Conservation (phyloP, 257 asterid species). For the Parsonsia alboflavescens region DNA sequence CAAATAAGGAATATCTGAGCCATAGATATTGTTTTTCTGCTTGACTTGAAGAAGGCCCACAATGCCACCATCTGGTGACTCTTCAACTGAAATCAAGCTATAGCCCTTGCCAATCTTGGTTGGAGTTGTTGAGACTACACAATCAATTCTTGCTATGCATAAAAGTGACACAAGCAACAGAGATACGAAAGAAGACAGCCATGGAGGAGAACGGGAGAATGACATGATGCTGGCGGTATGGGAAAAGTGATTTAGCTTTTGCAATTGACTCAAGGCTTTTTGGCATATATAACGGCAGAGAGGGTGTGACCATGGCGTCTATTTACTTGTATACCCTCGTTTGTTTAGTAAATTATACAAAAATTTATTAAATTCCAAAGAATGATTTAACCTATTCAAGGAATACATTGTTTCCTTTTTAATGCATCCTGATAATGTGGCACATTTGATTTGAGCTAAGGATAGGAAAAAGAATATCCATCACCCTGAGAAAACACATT, state of each 20-base stretch:
- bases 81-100: constrained; percentile 57
- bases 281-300: constrained; percentile 22
- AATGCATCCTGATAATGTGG: too few species aligned
- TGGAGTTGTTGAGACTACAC: constrained; percentile 28
- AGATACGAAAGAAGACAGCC: constrained; percentile 15
- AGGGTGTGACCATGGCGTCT: not conserved
- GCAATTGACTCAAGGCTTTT: constrained; percentile 1
- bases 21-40: constrained; percentile 60
- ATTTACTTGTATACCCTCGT: not conserved
- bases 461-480: too few species aligned
- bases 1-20: constrained; percentile 76
- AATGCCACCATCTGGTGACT: constrained; percentile 69
- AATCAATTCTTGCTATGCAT: constrained; percentile 18
- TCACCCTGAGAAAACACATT: not conserved
- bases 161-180: constrained; percentile 21
- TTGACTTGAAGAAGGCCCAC: constrained; percentile 73
- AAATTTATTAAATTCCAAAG: not conserved
- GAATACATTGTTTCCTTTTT: too few species aligned
- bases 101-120: constrained; percentile 78
- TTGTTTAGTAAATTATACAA: not conserved
- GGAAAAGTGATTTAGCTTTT: constrained; percentile 4
- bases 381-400: too few species aligned
- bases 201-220: constrained; percentile 22
- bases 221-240: constrained; percentile 17
- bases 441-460: not conserved